Base-by-base conservation (phyloP, 139 green algal genomes). In the Coelastrella sp. region DNA sequence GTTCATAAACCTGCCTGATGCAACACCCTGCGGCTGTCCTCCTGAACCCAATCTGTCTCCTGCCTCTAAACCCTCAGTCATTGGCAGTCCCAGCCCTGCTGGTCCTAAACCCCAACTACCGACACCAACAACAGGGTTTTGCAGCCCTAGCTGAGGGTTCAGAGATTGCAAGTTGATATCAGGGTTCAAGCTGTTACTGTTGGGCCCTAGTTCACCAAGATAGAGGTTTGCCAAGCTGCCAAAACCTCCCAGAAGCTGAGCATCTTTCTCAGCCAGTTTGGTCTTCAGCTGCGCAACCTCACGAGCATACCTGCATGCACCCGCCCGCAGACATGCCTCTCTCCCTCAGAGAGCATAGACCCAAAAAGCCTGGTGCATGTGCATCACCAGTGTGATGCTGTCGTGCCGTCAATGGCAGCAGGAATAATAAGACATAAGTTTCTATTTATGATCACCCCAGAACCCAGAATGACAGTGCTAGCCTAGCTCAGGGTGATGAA, bases 231-330 rank as follows among this genome's bases (percentile, higher is more conserved):
- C 58, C 4, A 94, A 9, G 58, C 83, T 76, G 22, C 94, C 94
- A 84, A 97, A 97, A 35, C 95, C 95, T 27, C 95, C 95, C 91
- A 96, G 92, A 56, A 97, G 91, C 91, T 94, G 92, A 7, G 95
- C 95, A 87, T 97, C 95, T 88, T 94, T 95, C 89, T 95, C 94
- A 20, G 90, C 94, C 17, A 95, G 78, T 19, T 93, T 91, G 8
- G 90, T 91, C 84, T 96, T 96, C 17, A 96, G 93, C 35, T 92
- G 90, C 1, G 94, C 94, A 14, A 95, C 93, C 84, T 96, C 94
- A 12, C 93, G 82, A 0, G 94, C 94, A 79, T 93, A 95, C 87
- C 93, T 93, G 88, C 56, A 85, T 35, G 9, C 15, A 20, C 35
- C 27, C 27, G 65, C 35, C 27, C 27, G 65, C 84, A 89, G 68